Base-by-base conservation (phyloP, 139 green algal species). In the Desmodesmus armatus region DNA sequence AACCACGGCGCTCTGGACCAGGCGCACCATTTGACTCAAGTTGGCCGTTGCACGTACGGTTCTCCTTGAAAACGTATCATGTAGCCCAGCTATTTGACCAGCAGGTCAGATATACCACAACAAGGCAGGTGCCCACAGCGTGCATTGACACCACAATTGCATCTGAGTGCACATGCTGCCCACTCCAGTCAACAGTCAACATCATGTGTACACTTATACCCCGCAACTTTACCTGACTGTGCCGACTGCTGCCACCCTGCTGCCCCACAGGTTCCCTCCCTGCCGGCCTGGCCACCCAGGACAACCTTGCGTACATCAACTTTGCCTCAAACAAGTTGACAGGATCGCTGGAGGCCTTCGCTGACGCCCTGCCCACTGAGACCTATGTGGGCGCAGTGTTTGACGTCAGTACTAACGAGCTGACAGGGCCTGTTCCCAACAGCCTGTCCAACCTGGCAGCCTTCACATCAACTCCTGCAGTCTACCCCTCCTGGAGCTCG, bases 401-500 rank as follows among this genome's bases (percentile, higher is more conserved):
- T 84, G 78, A 84, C 23, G 62, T 84, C 63, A 76, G 60, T 31
- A 63, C 37, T 41, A 84, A 84, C 41, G 39, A 75, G 31, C 78
- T 84, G 41, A 84, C 62, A 27, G 78, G 78, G 3, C 15, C 23
- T 39, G 7, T 84, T 15, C 62, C 78, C 23, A 43, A 84, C 21
- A 23, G 41, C 13, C 25, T 84, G 25, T 25, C 33, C 49, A 74
- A 77, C 43, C 62, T 84, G 41, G 78, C 63, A 17, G 78, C 49
- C 0, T 76, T 84, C 60, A 75, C 25, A 40, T 51, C 78, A 21
- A 41, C 62, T 23, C 62, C 62, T 37, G 5, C 78, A 7, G 19
- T 43, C 40, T 84, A 67, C 78, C 78, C 78, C 9, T 84, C 78
- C 2, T 76, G 78, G 62, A 77, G 67, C 49, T 37, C 49, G 78